Evolutionary conservation across 2,329 filamentous ascomycete species (phyloP), one percentile per base, ranked within the genome.

Genomic region (Stemphylium lycopersici): DNA sequence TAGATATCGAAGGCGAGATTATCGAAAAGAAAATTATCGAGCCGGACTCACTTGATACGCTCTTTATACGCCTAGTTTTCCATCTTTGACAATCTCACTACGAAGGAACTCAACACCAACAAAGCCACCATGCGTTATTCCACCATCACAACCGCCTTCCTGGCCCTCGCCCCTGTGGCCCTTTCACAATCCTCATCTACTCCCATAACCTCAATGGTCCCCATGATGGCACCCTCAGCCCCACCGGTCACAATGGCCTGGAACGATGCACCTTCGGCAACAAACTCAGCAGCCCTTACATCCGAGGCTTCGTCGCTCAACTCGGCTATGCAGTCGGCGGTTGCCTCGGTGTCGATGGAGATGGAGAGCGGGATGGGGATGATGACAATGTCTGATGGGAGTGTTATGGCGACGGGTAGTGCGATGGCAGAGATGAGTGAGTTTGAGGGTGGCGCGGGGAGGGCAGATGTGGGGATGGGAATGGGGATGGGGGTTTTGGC

Each of bases 211-310:
- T 55, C 56, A 24, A 57, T 55, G 40, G 45, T 41, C 4, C 39
- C 57, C 11, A 49, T 62, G 26, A 39, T 48, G 41, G 56, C 59
- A n/a, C 41, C 58, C 7, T 51, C 52, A 6, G 40, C 40, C 22
- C 39, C 37, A 10, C 41, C 43, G 16, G 50, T 65, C n/a, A 65
- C 62, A 13, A 65, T 66, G 63, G 62, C 77, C 10, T 55, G 42
- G 33, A 47, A 41, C 34, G 32, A 58, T 33, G 22, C 37, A 29
- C 36, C 53, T 18, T 32, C 26, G 7, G 15, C 49, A 0, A 46
- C 24, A 7, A 32, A 13, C 11, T 5, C 2, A 29, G 26, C 26
- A 29, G 26, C 26, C 8, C 26, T 29, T 29, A 29, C 26, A 2
- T 29, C 26, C 26, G 26, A 29, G 26, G 26, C 26, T 29, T 29